Conservation (phyloP, 495 filamentous ascomycete genomes). For the Pyronema omphalodes region DNA sequence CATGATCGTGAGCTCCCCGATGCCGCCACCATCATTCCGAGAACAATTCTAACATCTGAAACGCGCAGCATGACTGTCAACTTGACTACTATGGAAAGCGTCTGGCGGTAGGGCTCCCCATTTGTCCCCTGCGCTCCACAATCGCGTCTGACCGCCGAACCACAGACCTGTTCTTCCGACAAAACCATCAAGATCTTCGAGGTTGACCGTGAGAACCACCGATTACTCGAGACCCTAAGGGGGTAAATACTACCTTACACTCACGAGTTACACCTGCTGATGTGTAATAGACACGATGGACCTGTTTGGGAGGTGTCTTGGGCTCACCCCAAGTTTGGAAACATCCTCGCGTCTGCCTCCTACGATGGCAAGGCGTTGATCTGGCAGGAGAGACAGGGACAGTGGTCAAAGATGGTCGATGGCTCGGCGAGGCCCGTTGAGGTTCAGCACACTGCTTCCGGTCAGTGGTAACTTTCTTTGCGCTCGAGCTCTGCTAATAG, state of each 20-base stretch:
- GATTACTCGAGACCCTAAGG: constrained; percentile 80
- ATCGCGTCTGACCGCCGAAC: not conserved
- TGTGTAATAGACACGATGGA: constrained; percentile 57
- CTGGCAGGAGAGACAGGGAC: constrained; percentile 58
- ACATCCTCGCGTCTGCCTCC: constrained; percentile 80
- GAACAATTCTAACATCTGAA: constrained; percentile 5
- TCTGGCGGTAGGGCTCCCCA: constrained; percentile 37
- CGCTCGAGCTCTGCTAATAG: constrained; percentile 4
- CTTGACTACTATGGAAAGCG: constrained; percentile 96
- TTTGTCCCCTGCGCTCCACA: constrained; percentile 1
- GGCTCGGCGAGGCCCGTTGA: constrained; percentile 2
- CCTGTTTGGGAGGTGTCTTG: constrained; percentile 94
- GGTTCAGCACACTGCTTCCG: constrained; percentile 21
- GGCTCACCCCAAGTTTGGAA: constrained; percentile 97
- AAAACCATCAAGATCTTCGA: constrained; percentile 99
- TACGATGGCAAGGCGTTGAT: constrained; percentile 98
- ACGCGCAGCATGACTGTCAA: constrained; percentile 73
- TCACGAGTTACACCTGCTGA: not conserved
- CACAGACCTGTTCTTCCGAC: constrained; percentile 76
- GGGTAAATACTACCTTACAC: constrained; percentile 39
- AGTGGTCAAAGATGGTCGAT: constrained; percentile 19
- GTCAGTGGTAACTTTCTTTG: constrained; percentile 1
- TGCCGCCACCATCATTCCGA: constrained; percentile 1
- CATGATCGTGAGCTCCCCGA: constrained; percentile 73
- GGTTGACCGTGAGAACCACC: constrained; percentile 83